Evolutionary conservation across 805 yeast genomes (phyloP), one percentile per base, ranked within the genome.

Genomic region (Danielia reshetovae): DNA sequence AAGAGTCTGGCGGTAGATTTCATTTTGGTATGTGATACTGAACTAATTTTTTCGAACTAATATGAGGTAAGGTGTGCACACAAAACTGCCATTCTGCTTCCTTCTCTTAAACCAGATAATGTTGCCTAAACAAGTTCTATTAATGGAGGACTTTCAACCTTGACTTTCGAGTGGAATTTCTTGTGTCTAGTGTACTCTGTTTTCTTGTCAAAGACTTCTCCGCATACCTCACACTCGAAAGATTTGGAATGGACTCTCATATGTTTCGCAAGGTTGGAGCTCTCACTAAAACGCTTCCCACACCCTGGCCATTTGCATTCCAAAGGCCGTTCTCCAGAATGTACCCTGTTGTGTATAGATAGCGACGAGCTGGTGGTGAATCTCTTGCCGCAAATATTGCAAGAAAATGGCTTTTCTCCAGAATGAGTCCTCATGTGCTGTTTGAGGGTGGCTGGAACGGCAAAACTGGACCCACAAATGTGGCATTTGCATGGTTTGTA

Each of bases 251-350:
- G 98, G 1, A 79, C 82, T 52, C 75, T 82, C 79, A 86, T 73
- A 57, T 90, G 98, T 51, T 90, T 90, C 14, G 85, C 80, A 48
- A 90, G 65, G 56, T 90, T 93, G 12, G 95, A 82, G 30, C 90
- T 79, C 57, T 93, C 97, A 40, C 90, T 81, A 54, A 90, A 90
- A 35, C 85, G 60, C 56, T 85, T 88, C 12, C 77, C 81, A 56
- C 98, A 90, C 1, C 85, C 81, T 0, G 85, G 86, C 60, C 75
- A 74, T 43, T 79, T 80, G 59, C 97, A 90, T 22, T 59, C 65
- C 45, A 90, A 64, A 3, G 97, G 97, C 57, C 83, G 86, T 40
- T 83, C 90, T 2, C 97, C 97, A 1, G 95, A 84, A 58, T 90
- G 98, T 2, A 80, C 80, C 40, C 97, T 68, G 29, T 74, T 59